A percentile compares a stretch with the other conserved stretches of the same genome.
phyloP scores from a whole-genome alignment of 2,329 filamentous ascomycete genomes.

The Helotiales sp. region DNA sequence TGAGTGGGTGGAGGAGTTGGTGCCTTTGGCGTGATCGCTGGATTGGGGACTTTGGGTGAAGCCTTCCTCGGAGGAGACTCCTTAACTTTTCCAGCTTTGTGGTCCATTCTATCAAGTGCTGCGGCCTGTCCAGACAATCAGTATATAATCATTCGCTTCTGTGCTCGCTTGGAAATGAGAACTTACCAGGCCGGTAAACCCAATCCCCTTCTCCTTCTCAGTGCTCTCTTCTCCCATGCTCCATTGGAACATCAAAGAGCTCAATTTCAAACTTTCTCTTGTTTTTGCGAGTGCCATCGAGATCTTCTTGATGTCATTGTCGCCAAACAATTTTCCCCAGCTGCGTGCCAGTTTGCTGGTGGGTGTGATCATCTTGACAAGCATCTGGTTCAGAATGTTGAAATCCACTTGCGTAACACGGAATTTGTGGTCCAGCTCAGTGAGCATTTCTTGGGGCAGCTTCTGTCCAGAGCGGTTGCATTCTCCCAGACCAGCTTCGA shows the following conservation, averaged over 20 bases:
- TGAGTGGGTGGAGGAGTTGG: background rate
- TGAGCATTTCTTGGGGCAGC: slow-evolving; percentile 63
- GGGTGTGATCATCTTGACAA: slow-evolving; percentile 56
- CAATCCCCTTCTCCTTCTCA: slow-evolving; percentile 66
- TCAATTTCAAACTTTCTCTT: slow-evolving; percentile 66
- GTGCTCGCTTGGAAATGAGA: background rate
- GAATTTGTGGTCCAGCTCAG: slow-evolving; percentile 69
- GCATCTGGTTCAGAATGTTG: slow-evolving; percentile 65
- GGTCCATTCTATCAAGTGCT: slow-evolving; percentile 55
- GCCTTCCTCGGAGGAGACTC: background rate
- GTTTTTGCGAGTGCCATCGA: slow-evolving; percentile 60
- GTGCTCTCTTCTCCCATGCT: slow-evolving; percentile 60
- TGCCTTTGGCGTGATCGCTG: background rate
- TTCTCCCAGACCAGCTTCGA: slow-evolving; percentile 68
- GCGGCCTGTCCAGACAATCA: slow-evolving; percentile 3
- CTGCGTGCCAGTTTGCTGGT: slow-evolving; percentile 50
- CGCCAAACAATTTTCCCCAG: slow-evolving; percentile 66
- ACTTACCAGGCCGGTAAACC: slow-evolving; percentile 63
- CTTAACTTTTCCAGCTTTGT: slow-evolving; percentile 20
- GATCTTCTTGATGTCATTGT: slow-evolving; percentile 66
- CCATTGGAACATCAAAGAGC: slow-evolving; percentile 69
- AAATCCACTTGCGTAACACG: slow-evolving; percentile 65
- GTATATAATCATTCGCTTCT: background rate
- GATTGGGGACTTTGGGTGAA: background rate
- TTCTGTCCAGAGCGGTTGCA: slow-evolving; percentile 54